Base-by-base conservation (phyloP, 768 basidiomycete species). In the Pleurotus ostreatus region DNA sequence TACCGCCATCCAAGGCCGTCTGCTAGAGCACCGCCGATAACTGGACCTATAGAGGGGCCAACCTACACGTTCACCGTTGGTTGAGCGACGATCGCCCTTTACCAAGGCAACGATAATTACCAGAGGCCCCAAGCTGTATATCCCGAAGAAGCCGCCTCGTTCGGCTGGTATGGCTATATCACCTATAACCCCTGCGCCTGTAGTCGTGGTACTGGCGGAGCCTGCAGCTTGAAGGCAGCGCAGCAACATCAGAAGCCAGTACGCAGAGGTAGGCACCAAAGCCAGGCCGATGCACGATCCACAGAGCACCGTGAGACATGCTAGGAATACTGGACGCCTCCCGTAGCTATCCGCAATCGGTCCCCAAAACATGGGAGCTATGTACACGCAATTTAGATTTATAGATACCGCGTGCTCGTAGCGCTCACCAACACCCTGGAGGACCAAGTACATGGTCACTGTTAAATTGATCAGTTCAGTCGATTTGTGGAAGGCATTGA, bases 191-290 rank as follows among this genome's bases (percentile, higher is more conserved):
- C 92, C 92, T 34, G 87, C 83, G 52, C 86, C 86, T 83, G 60
- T 39, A 58, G 43, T 38, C 41, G 41, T 77, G 0, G 88, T 89
- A 56, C 89, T 89, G 0, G 90, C 88, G 2, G 86, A 89, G 1
- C 92, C 91, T 2, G 84, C 78, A 1, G 88, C 85, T 73, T 94
- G 92, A 2, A 93, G 38, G 58, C 87, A 89, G 20, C 92, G 81
- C n/a, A 94, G 76, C 13, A 94, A 61, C 73, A 94, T 78, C 9
- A 94, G 72, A 4, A 91, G 71, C 89, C 89, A 93, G 66, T 89
- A 94, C 3, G 78, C 86, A 3, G 72, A 73, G 2, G 75, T 75
- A 1, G 79, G 78, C 18, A 76, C 73, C 6, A 79, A 67, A 0
- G 79, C 80, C 15, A 82, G 66, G 12, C 79, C 80, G 71, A 92